Base-by-base conservation (phyloP, 2,329 filamentous ascomycete genomes). In the Knufia fluminis region DNA sequence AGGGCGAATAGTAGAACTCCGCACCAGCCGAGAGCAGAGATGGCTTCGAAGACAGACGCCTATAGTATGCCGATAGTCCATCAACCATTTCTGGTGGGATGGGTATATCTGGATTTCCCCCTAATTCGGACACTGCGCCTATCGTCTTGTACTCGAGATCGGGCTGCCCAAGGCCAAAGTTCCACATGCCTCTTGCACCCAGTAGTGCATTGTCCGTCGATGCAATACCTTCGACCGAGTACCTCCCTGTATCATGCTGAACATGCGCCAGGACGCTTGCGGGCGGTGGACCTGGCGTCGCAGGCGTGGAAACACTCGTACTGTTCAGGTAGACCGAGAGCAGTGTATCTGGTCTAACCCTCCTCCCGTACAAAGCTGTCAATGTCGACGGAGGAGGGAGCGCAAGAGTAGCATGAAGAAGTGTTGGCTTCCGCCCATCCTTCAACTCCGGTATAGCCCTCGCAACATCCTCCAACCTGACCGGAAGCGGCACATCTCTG, bases 1-100 rank as follows among this genome's bases (percentile, higher is more conserved):
- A 71, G 0, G 90, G 84, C 19, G 91, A 92, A 71, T 98, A 98
- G 71, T 97, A 98, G 31, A 94, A 75, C 67, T 98, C 92, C 49
- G 83, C 91, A 31, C 92, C 92, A 2, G 87, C 86, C 61, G 87
- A 94, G 64, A 97, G 88, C 17, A 91, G 82, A 7, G 90, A 70
- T 81, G 59, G 56, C 54, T 59, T 58, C 3, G 54, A 55, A 1
- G 51, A 50, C 2, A 59, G 50, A 16, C 51, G 51, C 38, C 46
- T 50, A 24, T 49, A 51, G 41, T 54, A 54, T 17, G 44, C 19
- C 7, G 48, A 54, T 36, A 35, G 44, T 19, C 41, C 47, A 38
- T 79, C 72, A 0, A 59, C 54, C 24, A 32, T 62, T 61, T 32
- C 42, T 10, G 59, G 49, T 1, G 57, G 60, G 22, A 61, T 60